Evolutionary conservation across 169 alveolate genomes (phyloP).

Genomic region (Eimeria necatrix): DNA sequence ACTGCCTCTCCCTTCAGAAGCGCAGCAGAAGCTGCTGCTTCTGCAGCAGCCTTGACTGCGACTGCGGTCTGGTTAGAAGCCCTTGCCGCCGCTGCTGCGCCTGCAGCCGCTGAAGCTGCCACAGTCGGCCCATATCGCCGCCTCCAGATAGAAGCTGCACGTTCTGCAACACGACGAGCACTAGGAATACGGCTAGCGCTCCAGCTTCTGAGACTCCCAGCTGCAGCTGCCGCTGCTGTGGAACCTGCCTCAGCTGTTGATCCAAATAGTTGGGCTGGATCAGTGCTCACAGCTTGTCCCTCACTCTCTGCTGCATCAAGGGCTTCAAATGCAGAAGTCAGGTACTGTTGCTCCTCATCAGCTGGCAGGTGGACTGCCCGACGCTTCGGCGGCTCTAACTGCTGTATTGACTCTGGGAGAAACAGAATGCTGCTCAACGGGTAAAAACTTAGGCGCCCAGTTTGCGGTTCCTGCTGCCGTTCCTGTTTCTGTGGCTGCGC

Average conservation of each 20-base stretch:
- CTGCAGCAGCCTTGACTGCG: slow-evolving; percentile 28
- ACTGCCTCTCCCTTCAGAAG: slow-evolving; percentile 2
- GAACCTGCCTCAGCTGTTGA: background rate
- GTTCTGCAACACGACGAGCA: slow-evolving; percentile 40
- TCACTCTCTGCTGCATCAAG: slow-evolving; percentile 55
- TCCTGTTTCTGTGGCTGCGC: slow-evolving; percentile 38
- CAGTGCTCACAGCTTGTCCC: background rate
- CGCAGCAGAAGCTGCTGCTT: slow-evolving; percentile 59
- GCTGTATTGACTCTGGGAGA: background rate
- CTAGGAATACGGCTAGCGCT: slow-evolving; percentile 20
- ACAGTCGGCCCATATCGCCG: slow-evolving; percentile 39
- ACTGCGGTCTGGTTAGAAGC: slow-evolving; percentile 47
- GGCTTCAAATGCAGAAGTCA: slow-evolving; percentile 68
- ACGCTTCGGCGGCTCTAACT: background rate
- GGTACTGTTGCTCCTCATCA: slow-evolving; percentile 56
- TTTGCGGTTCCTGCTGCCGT: background rate
- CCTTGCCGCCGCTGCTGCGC: slow-evolving; percentile 43
- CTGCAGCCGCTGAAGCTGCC: slow-evolving; percentile 32
- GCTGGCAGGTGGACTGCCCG: background rate
- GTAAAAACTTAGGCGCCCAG: slow-evolving; percentile 14
- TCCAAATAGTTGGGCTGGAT: background rate
- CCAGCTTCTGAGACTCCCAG: slow-evolving; percentile 65
- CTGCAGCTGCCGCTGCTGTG: slow-evolving; percentile 7
- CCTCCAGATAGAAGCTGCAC: slow-evolving; percentile 57
- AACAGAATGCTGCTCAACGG: slow-evolving; percentile 10